phyloP scores from a whole-genome alignment of 805 yeast species.

The Ogataea nakhonphanomensis region DNA sequence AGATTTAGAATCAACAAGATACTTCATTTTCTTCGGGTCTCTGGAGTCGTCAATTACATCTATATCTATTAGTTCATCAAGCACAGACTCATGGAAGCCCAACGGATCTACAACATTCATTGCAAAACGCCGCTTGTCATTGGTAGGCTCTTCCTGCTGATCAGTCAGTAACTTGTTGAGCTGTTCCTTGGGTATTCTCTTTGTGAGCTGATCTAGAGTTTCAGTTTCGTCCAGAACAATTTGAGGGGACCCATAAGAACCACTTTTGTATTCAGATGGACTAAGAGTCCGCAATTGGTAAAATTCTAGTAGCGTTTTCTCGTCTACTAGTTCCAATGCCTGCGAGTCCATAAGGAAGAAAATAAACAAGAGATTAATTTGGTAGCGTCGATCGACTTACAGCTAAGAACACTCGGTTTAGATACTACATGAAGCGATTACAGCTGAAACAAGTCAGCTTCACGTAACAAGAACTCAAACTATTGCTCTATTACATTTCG shows the following conservation, averaged over 20 bases:
- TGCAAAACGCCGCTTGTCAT: background rate
- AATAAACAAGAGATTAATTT: conserved; percentile 5
- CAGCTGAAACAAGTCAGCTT: no score
- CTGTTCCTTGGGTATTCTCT: conserved; percentile 24
- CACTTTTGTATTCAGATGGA: conserved; percentile 34
- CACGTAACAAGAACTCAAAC: no score
- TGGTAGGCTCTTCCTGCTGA: conserved; percentile 9
- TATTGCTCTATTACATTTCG: no score
- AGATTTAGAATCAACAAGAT: conserved; percentile 52
- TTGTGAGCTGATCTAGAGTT: conserved; percentile 12
- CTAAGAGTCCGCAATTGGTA: conserved; percentile 43
- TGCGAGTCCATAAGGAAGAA: conserved; percentile 7
- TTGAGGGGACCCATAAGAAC: conserved; percentile 19
- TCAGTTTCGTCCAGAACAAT: conserved; percentile 9
- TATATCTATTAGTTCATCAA: conserved; percentile 39
- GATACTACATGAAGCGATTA: no score
- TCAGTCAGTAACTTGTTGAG: conserved; percentile 25
- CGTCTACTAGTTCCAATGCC: conserved; percentile 11
- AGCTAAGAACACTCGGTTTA: background rate
- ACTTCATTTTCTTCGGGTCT: conserved; percentile 37
- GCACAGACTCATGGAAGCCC: conserved; percentile 46
- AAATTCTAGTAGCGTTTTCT: conserved; percentile 25
- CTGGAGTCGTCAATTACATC: conserved; percentile 38
- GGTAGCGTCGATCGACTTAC: conserved; percentile 8
- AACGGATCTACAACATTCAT: conserved; percentile 45